phyloP scores from a whole-genome alignment of 2,329 filamentous ascomycete species.

The Pyrenochaeta sp. region DNA sequence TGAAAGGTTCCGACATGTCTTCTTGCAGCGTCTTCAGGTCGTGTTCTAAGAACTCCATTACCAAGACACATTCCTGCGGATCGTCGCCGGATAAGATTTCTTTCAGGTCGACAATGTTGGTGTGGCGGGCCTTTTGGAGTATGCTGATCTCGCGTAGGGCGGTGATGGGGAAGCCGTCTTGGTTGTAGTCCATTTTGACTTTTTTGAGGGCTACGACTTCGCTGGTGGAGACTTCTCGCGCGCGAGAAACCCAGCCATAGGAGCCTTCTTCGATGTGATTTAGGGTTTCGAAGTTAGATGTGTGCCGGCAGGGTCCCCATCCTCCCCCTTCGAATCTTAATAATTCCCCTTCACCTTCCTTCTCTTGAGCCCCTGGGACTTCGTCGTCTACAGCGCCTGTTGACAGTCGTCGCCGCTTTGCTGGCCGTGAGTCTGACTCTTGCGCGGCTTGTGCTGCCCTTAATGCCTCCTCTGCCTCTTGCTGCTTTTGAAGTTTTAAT shows the following conservation, averaged over 20 bases:
- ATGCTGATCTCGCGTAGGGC: slow-evolving; percentile 94
- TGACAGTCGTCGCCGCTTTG: slow-evolving; percentile 70
- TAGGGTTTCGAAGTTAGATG: slow-evolving; percentile 88
- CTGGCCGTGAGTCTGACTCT: slow-evolving; percentile 52
- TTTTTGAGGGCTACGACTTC: slow-evolving; percentile 91
- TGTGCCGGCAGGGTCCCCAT: slow-evolving; percentile 78
- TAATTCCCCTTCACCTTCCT: slow-evolving; percentile 61
- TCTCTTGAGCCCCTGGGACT: slow-evolving; percentile 33
- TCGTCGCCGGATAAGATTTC: slow-evolving; percentile 83
- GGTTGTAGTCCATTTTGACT: slow-evolving; percentile 79
- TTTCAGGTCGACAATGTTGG: slow-evolving; percentile 80
- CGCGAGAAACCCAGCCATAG: slow-evolving; percentile 92
- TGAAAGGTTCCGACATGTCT: slow-evolving; percentile 92
- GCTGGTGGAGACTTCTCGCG: slow-evolving; percentile 75
- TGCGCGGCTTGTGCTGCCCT: slow-evolving; percentile 38
- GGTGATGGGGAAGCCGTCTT: slow-evolving; percentile 89
- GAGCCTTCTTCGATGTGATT: slow-evolving; percentile 98
- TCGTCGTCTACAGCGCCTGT: slow-evolving; percentile 44
- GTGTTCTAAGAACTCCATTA: slow-evolving; percentile 98
- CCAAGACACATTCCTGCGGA: slow-evolving; percentile 79
- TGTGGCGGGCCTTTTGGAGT: slow-evolving; percentile 78
- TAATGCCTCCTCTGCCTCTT: slow-evolving; percentile 65
- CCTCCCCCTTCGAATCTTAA: slow-evolving; percentile 73
- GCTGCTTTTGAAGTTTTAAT: slow-evolving; percentile 81
- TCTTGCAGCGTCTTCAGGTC: slow-evolving; percentile 93